These are phyloP conservation scores for Ophiorrhiza pumila DNA, from an alignment of 257 asterid species.

Conservation along the genomic window DNA sequence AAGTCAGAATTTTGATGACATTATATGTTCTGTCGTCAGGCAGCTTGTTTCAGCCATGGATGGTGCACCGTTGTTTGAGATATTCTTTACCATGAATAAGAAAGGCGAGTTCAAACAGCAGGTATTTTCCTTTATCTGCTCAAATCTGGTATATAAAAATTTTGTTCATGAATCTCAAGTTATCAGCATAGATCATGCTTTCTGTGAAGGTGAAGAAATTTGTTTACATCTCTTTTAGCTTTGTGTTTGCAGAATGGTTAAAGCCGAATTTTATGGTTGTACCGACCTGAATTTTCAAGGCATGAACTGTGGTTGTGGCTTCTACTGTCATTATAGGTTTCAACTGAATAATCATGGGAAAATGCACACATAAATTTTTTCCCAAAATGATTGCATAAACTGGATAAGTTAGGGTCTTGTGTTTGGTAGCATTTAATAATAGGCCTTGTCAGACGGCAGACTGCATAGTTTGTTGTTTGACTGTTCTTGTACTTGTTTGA, in stretches of 20 bases:
- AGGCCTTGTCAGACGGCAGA: background rate
- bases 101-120: conserved; percentile 67
- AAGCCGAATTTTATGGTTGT: background rate
- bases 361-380: background rate
- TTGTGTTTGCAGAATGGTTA: conserved; percentile 1
- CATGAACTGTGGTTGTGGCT: background rate
- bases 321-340: background rate
- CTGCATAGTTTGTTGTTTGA: background rate
- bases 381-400: background rate
- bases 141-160: conserved; percentile 1
- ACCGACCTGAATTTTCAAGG: background rate
- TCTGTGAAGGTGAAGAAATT: background rate
- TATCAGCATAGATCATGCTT: background rate
- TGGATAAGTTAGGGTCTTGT: background rate
- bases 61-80: conserved; percentile 87
- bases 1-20: conserved; percentile 14
- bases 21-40: conserved; percentile 45
- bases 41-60: conserved; percentile 73
- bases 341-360: conserved; percentile 4
- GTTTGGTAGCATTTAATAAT: background rate
- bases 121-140: conserved; percentile 43
- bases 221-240: background rate
- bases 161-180: conserved; percentile 6
- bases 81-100: conserved; percentile 58
- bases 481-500: background rate